phyloP scores from a whole-genome alignment of 2,329 filamentous ascomycete genomes.

The Trichoderma oligosporum region DNA sequence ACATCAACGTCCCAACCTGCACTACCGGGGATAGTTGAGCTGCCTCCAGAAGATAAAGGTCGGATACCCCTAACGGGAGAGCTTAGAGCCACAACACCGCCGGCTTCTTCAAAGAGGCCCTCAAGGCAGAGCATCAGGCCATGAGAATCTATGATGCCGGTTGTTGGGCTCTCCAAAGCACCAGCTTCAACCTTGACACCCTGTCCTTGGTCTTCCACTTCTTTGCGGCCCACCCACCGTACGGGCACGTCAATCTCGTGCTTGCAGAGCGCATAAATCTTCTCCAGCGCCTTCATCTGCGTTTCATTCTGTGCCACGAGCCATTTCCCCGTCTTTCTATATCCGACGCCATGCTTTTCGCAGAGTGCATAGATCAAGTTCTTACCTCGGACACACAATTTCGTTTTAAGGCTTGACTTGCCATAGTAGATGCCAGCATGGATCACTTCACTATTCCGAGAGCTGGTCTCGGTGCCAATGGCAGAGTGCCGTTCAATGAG shows the following conservation, averaged over 20 bases:
- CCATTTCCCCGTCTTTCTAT: constrained; percentile 84
- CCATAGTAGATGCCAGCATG: constrained; percentile 95
- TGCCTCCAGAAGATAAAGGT: constrained; percentile 36
- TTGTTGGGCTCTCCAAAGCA: constrained; percentile 78
- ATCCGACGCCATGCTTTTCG: constrained; percentile 59
- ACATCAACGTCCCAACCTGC: constrained; percentile 67
- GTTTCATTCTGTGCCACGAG: constrained; percentile 78
- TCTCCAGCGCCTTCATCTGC: constrained; percentile 62
- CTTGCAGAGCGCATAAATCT: constrained; percentile 45
- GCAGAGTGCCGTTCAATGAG: constrained; percentile 75
- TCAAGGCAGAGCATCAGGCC: constrained; percentile 76
- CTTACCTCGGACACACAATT: constrained; percentile 75
- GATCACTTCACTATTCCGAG: constrained; percentile 92
- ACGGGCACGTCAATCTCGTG: constrained; percentile 58
- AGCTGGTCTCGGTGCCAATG: constrained; percentile 81
- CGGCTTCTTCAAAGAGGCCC: constrained; percentile 70
- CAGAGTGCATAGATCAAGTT: constrained; percentile 78
- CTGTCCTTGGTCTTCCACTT: constrained; percentile 66
- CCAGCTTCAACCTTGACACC: constrained; percentile 68
- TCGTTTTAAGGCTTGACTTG: constrained; percentile 69
- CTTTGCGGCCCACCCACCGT: constrained; percentile 60
- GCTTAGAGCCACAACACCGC: constrained; percentile 69
- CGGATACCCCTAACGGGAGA: constrained; percentile 61
- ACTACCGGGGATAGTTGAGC: constrained; percentile 42
- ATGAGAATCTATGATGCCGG: constrained; percentile 89